Conservation (phyloP, 179 eudicot species). For the Dionaea muscipula region DNA sequence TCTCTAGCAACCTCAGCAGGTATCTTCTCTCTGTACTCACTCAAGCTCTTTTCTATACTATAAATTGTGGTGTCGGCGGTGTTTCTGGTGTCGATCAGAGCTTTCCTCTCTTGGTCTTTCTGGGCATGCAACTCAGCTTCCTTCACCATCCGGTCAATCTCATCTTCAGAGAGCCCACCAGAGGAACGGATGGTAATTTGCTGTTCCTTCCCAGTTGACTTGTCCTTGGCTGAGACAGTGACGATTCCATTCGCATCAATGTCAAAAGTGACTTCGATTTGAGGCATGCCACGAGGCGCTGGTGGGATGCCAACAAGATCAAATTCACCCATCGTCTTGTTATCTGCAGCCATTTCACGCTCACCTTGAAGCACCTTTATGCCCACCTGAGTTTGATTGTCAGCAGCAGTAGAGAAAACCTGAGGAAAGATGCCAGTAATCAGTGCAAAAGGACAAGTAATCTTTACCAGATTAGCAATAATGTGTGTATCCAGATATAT, state of each 20-base stretch:
- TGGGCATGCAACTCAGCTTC: conserved; percentile 48
- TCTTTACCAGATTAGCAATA: too few species aligned
- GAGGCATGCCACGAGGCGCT: conserved; percentile 49
- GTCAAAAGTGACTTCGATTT: conserved; percentile 46
- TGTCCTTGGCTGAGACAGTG: conserved; percentile 53
- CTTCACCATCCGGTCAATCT: conserved; percentile 42
- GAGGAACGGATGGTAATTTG: conserved; percentile 49
- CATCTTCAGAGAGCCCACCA: conserved; percentile 43
- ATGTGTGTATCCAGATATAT: too few species aligned
- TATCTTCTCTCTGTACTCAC: conserved; percentile 45
- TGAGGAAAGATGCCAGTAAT: too few species aligned
- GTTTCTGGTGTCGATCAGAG: conserved; percentile 40
- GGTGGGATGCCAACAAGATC: conserved; percentile 54
- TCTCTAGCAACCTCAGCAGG: conserved; percentile 33
- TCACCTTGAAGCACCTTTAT: conserved; percentile 54
- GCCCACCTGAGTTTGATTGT: conserved; percentile 55
- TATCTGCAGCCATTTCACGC: conserved; percentile 54
- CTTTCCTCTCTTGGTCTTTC: conserved; percentile 42
- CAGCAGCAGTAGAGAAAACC: conserved; percentile 56
- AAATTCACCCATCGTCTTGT: conserved; percentile 43
- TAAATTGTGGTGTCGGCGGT: conserved; percentile 40
- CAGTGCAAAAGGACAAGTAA: too few species aligned
- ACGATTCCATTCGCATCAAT: conserved; percentile 52
- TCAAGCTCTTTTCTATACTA: conserved; percentile 39
- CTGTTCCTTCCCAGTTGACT: conserved; percentile 43